Evolutionary conservation across 805 yeast genomes (phyloP).

Genomic region (Kodamaea restingae): DNA sequence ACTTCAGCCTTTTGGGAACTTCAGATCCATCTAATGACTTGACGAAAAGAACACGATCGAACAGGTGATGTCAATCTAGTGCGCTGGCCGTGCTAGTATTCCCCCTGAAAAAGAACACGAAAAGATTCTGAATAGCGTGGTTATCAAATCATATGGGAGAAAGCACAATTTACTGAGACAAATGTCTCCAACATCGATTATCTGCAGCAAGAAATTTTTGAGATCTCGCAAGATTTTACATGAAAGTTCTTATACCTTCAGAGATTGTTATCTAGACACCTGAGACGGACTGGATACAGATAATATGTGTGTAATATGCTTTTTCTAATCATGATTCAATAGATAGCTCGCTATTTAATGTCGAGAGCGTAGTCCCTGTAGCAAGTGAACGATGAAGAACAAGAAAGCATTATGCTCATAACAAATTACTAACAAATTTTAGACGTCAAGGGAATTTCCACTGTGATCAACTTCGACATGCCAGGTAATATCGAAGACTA

Average conservation of each 20-base stretch:
- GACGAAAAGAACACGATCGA: conserved; percentile 2
- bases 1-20: conserved; percentile 5
- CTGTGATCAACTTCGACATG: conserved; percentile 93
- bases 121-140: conserved; percentile 6
- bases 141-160: conserved; percentile 7
- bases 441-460: conserved; percentile 97
- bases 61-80: conserved; percentile 3
- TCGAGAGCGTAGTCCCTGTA: conserved; percentile 10
- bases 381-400: conserved; percentile 3
- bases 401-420: background rate
- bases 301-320: conserved; percentile 6
- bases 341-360: conserved; percentile 7
- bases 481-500: conserved; percentile 98
- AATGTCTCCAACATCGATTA: conserved; percentile 1
- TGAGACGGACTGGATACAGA: conserved; percentile 1
- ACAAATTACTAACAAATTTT: conserved; percentile 27
- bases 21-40: conserved; percentile 6
- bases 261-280: too few relatives aligned
- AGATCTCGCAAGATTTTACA: background rate
- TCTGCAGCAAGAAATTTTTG: conserved; percentile 1
- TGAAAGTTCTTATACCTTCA: background rate
- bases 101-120: conserved; percentile 4
- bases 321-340: conserved; percentile 12
- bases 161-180: conserved; percentile 7
- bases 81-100: conserved; percentile 5